These are phyloP conservation scores for Sugiyamaella novakii DNA, from an alignment of 1,139 yeast genomes.

Conservation along the genomic window DNA sequence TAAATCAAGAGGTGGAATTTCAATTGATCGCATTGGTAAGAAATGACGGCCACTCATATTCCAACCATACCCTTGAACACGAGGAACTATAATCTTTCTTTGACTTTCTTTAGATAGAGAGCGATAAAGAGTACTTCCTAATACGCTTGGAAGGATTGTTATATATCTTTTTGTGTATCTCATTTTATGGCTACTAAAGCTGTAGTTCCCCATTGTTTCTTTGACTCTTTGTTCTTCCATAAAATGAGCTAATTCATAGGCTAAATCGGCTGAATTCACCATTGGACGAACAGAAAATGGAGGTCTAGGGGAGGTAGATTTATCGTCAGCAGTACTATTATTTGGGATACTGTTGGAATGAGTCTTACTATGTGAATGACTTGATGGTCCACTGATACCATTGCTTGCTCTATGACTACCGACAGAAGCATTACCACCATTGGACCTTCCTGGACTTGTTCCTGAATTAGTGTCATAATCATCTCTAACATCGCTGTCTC, in stretches of 20 bases:
- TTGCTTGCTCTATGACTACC: constrained; percentile 2
- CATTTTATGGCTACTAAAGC: constrained; percentile 42
- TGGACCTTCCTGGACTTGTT: neutral
- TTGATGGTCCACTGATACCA: neutral
- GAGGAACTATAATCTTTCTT: constrained; percentile 50
- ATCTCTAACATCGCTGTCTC: neutral
- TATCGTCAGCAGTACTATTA: neutral
- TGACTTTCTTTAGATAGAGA: constrained; percentile 47
- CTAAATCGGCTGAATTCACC: constrained; percentile 17
- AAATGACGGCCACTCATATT: constrained; percentile 63
- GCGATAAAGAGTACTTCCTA: constrained; percentile 48
- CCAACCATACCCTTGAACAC: constrained; percentile 68
- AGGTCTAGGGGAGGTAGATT: neutral
- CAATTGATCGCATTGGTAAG: constrained; percentile 47
- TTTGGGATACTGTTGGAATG: neutral
- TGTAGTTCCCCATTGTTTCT: neutral
- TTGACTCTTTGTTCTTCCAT: constrained; percentile 15
- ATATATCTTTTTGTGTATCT: constrained; percentile 56
- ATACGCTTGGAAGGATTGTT: constrained; percentile 50
- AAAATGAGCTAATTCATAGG: constrained; percentile 14
- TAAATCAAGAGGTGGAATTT: constrained; percentile 34
- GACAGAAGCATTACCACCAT: neutral
- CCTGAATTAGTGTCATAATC: constrained; percentile 7
- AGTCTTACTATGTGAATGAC: neutral
- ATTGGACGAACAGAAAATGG: neutral